phyloP scores from a whole-genome alignment of 2,329 filamentous ascomycete genomes.

The Aspergillus sp. region DNA sequence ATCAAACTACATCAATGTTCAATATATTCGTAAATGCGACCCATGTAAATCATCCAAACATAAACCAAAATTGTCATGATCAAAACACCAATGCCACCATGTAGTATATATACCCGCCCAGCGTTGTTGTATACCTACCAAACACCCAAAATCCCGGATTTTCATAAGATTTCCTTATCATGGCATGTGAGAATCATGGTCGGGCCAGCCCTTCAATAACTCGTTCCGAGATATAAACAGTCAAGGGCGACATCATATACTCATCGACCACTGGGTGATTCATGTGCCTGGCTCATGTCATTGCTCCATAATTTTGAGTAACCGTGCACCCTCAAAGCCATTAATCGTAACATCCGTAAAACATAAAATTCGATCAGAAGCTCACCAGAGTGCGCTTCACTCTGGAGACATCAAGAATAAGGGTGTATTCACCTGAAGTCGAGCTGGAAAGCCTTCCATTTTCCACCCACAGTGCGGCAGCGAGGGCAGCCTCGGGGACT shows the following conservation, averaged over 20 bases:
- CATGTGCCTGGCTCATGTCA: conserved; percentile 17
- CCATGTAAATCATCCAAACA: background rate
- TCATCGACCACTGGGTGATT: conserved; percentile 1
- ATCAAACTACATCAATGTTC: background rate
- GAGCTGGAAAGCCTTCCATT: conserved; percentile 53
- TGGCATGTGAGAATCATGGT: conserved; percentile 13
- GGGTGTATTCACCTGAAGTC: conserved; percentile 44
- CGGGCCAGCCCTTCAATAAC: conserved; percentile 23
- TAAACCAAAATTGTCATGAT: conserved; percentile 1
- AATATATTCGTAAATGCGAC: conserved; percentile 10
- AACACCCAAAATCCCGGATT: conserved; percentile 32
- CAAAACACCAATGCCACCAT: conserved; percentile 21
- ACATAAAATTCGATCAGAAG: conserved; percentile 15
- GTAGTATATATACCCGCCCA: conserved; percentile 24
- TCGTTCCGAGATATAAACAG: background rate
- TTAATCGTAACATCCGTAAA: conserved; percentile 37
- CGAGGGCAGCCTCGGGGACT: conserved; percentile 47
- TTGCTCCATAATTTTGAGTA: conserved; percentile 28
- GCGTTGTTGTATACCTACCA: conserved; percentile 15
- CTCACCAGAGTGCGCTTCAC: background rate
- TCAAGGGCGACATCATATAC: background rate
- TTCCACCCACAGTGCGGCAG: conserved; percentile 48
- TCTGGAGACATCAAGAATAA: background rate
- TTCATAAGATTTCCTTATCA: conserved; percentile 14
- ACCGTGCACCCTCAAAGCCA: conserved; percentile 23